Percentiles rank a stretch among this genome's conserved stretches.
Evolutionary conservation across 31 red algal genomes (phyloP).

Genomic region (Odonthalia washingtoniensis): DNA sequence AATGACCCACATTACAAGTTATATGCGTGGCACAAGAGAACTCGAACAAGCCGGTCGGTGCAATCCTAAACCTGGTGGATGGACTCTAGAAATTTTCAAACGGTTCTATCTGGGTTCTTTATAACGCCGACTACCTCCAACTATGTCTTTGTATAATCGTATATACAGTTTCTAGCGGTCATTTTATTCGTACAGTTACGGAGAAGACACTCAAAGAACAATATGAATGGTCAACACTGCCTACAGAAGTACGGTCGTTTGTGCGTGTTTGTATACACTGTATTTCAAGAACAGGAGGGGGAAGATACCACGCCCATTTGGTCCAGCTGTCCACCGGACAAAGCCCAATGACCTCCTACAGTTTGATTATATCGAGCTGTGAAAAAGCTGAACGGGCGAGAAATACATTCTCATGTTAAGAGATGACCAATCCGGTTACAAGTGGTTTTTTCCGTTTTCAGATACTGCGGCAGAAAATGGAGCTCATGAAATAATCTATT

Average conservation of each 20-base stretch:
- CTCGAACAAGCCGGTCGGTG: background rate
- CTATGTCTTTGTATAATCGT: constrained; percentile 1
- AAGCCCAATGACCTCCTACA: constrained; percentile 27
- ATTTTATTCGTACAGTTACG: background rate
- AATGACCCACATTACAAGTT: background rate
- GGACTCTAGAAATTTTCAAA: background rate
- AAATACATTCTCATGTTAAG: no score
- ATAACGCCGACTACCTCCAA: background rate
- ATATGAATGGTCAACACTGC: background rate
- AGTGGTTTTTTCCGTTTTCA: constrained; percentile 22
- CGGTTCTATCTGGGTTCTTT: background rate
- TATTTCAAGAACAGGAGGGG: constrained; percentile 2
- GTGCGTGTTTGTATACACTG: background rate
- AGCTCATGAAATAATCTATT: constrained; percentile 18
- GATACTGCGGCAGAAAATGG: constrained; percentile 18
- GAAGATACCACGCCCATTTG: constrained; percentile 32
- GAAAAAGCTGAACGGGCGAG: background rate
- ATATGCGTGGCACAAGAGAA: background rate
- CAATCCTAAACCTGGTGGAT: background rate
- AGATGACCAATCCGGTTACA: no score
- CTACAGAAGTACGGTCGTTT: background rate
- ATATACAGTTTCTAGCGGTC: background rate
- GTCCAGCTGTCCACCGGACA: constrained; percentile 25
- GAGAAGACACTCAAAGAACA: background rate
- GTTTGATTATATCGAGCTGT: constrained; percentile 43